These are phyloP conservation scores for Penicillium psychrosexuale DNA, from an alignment of 2,329 filamentous ascomycete genomes.

Conservation along the genomic window DNA sequence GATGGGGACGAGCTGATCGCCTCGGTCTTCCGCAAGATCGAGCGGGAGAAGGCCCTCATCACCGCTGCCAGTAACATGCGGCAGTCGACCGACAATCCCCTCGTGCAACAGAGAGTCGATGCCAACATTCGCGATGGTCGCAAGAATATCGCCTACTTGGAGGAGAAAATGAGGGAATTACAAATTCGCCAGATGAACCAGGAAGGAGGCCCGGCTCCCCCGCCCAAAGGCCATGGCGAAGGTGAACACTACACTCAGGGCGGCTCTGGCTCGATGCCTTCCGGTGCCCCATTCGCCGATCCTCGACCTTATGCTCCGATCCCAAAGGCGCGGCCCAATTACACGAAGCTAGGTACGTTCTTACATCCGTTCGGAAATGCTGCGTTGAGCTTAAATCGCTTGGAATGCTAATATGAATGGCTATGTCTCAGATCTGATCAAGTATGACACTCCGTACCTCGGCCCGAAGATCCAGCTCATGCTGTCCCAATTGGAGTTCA, in stretches of 20 bases:
- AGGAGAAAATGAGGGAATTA: conserved; percentile 84
- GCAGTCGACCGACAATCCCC: conserved; percentile 89
- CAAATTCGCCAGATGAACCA: conserved; percentile 74
- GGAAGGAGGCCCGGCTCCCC: conserved; percentile 53
- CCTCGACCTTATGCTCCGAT: conserved; percentile 64
- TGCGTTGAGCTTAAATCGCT: not conserved
- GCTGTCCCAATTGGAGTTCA: conserved; percentile 98
- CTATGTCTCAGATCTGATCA: conserved; percentile 76
- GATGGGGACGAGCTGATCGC: conserved; percentile 62
- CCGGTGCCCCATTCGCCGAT: conserved; percentile 73
- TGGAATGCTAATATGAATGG: conserved; percentile 21
- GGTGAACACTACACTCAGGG: conserved; percentile 57
- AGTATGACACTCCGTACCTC: conserved; percentile 94
- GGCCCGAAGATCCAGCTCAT: conserved; percentile 98
- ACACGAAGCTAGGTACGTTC: conserved; percentile 84
- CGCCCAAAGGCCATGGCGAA: conserved; percentile 68
- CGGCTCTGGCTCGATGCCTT: conserved; percentile 73
- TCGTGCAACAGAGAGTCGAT: conserved; percentile 85
- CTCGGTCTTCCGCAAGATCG: conserved; percentile 94
- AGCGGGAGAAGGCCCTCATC: conserved; percentile 93
- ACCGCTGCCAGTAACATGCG: conserved; percentile 92
- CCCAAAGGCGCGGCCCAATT: conserved; percentile 79
- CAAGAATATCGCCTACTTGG: conserved; percentile 91
- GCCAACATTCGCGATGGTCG: conserved; percentile 91
- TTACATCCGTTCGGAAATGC: not conserved